A percentile compares a stretch with the other conserved stretches of the same genome.
These are phyloP conservation scores for Endotrypanum monterogeii DNA, from an alignment of 208 protist species.

Conservation along the genomic window DNA sequence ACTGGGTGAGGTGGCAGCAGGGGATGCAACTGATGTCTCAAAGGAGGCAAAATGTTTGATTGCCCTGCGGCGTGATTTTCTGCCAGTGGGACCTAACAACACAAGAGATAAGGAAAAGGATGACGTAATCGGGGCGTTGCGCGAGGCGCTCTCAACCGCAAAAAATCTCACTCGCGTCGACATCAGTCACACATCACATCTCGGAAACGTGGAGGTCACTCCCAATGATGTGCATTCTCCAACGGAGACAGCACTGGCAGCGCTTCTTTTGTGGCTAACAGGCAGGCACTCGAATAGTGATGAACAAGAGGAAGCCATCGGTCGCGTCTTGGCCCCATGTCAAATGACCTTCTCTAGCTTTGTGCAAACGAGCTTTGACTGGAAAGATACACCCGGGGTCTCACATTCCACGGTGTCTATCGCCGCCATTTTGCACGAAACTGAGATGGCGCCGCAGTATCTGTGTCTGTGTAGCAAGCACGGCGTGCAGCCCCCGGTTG, in stretches of 20 bases:
- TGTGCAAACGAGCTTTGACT: constrained; percentile 14
- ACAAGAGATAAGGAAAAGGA: not conserved
- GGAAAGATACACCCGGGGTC: not conserved
- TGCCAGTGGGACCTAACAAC: not conserved
- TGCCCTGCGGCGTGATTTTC: constrained; percentile 10
- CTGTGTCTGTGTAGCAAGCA: constrained; percentile 26
- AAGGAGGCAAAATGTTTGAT: constrained; percentile 8
- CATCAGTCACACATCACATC: not conserved
- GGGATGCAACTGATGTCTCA: not conserved
- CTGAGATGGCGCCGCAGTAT: constrained; percentile 5
- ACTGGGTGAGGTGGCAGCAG: constrained; percentile 6
- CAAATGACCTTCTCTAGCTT: constrained; percentile 14
- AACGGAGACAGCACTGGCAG: constrained; percentile 12
- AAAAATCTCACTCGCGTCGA: not conserved
- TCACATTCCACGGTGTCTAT: not conserved
- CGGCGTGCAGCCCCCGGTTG: not conserved
- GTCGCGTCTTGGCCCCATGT: constrained; percentile 18
- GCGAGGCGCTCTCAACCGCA: not conserved
- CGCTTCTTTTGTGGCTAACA: constrained; percentile 23
- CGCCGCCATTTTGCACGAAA: not conserved
- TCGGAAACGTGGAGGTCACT: not conserved
- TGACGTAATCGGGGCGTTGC: not conserved
- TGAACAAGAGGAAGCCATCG: constrained; percentile 11
- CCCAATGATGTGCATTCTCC: not conserved
- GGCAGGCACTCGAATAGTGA: not conserved